These are phyloP conservation scores for Pythium sukuiense DNA, from an alignment of 352 stramenopile species.

Conservation along the genomic window DNA sequence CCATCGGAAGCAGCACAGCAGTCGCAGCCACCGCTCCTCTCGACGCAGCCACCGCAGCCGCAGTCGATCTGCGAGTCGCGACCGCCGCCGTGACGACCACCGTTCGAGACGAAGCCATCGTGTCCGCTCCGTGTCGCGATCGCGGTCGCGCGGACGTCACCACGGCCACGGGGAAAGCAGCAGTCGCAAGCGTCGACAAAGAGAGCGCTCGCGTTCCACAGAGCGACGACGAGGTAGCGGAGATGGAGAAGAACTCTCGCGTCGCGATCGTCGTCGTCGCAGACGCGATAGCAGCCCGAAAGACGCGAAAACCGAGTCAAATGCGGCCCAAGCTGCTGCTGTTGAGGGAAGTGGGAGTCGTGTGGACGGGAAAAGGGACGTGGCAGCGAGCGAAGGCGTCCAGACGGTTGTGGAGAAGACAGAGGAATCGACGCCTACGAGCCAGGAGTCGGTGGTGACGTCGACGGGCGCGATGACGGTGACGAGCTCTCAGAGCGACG, in stretches of 20 bases:
- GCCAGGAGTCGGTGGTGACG: slow-evolving; percentile 22
- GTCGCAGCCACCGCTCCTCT: slow-evolving; percentile 3
- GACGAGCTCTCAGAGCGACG: slow-evolving; percentile 17
- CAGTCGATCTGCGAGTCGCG: slow-evolving; percentile 20
- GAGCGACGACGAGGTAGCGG: slow-evolving; percentile 2
- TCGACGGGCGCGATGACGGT: not conserved
- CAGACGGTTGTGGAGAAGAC: not conserved
- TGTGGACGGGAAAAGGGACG: not conserved
- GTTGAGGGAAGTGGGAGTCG: not conserved
- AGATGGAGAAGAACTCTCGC: not conserved
- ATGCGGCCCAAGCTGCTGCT: not conserved
- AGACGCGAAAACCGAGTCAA: not conserved
- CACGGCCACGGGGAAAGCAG: not conserved
- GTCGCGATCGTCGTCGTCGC: not conserved
- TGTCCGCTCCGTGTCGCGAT: slow-evolving; percentile 4
- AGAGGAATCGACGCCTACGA: slow-evolving; percentile 14
- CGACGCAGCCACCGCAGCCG: slow-evolving; percentile 20
- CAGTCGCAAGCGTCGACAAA: slow-evolving; percentile 21
- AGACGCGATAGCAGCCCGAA: slow-evolving; percentile 5
- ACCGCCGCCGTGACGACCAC: slow-evolving; percentile 10
- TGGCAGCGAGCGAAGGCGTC: not conserved
- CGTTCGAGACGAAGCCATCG: slow-evolving; percentile 15
- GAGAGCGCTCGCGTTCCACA: slow-evolving; percentile 24
- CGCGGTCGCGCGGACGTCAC: slow-evolving; percentile 8
- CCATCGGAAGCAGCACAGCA: not conserved